These are phyloP conservation scores for Talaromyces nanjingensis DNA, from an alignment of 495 filamentous ascomycete species.

Conservation along the genomic window DNA sequence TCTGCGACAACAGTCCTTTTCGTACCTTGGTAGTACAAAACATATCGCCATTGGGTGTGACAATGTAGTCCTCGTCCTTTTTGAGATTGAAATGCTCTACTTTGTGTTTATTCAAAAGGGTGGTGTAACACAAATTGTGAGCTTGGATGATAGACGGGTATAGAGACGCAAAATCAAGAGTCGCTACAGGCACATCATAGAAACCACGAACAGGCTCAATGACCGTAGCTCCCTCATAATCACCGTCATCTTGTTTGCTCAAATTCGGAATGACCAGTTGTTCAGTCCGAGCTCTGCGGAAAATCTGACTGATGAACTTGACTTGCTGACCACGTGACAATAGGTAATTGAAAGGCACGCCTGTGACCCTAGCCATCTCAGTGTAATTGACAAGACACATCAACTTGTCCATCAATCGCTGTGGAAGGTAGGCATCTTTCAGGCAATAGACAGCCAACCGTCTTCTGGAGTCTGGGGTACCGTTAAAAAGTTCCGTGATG, in stretches of 20 bases:
- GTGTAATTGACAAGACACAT: slow-evolving; percentile 98
- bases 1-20: slow-evolving; percentile 89
- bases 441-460: slow-evolving; percentile 93
- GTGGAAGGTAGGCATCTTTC: slow-evolving; percentile 95
- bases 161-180: slow-evolving; percentile 96
- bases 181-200: slow-evolving; percentile 90
- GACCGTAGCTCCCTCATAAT: slow-evolving; percentile 94
- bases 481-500: slow-evolving; percentile 97
- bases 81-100: slow-evolving; percentile 65
- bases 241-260: slow-evolving; percentile 62
- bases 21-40: slow-evolving; percentile 84
- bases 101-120: slow-evolving; percentile 72
- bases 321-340: slow-evolving; percentile 91
- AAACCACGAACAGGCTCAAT: slow-evolving; percentile 92
- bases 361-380: slow-evolving; percentile 98
- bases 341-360: slow-evolving; percentile 94
- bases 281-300: slow-evolving; percentile 87
- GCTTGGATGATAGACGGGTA: slow-evolving; percentile 99
- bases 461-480: slow-evolving; percentile 83
- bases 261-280: slow-evolving; percentile 89
- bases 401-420: slow-evolving; percentile 92
- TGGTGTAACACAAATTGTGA: slow-evolving; percentile 98
- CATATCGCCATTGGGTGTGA: slow-evolving; percentile 89
- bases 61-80: slow-evolving; percentile 91
- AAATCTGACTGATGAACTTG: slow-evolving; percentile 96